Conservation (phyloP, 441 rosid genomes). For the Corymbia citriodora region DNA sequence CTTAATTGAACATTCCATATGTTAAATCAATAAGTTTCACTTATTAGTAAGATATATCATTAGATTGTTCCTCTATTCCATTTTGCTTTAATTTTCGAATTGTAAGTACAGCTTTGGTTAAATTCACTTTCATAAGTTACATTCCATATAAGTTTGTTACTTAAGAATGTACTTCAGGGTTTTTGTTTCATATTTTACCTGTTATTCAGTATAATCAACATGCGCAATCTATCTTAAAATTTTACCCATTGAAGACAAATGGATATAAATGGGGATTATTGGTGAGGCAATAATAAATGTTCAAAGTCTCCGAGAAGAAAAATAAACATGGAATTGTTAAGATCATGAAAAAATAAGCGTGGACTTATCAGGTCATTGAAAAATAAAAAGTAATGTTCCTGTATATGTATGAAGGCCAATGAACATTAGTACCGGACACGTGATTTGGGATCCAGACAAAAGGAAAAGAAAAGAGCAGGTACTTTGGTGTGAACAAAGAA, state of each 20-base stretch:
- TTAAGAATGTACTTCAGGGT: neutral
- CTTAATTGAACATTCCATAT: too few relatives aligned
- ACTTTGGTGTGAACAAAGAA: neutral
- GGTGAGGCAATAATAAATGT: neutral
- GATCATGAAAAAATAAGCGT: neutral
- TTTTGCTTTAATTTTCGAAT: neutral
- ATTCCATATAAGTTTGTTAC: neutral
- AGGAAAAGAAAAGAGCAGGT: neutral
- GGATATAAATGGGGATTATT: neutral
- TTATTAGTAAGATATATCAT: too few relatives aligned
- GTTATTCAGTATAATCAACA: neutral
- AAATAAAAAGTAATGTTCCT: neutral
- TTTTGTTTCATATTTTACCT: neutral
- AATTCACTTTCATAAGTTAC: neutral
- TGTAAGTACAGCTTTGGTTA: neutral
- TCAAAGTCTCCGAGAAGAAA: neutral
- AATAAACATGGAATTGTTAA: neutral
- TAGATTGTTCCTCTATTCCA: neutral
- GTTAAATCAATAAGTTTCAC: accelerated
- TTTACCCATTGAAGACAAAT: too few relatives aligned
- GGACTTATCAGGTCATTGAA: too few relatives aligned
- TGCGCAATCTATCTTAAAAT: neutral
- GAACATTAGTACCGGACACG: neutral
- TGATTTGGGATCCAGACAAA: neutral
- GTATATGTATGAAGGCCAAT: neutral